phyloP scores from a whole-genome alignment of 352 stramenopile species.

The Globisporangium yorkense region DNA sequence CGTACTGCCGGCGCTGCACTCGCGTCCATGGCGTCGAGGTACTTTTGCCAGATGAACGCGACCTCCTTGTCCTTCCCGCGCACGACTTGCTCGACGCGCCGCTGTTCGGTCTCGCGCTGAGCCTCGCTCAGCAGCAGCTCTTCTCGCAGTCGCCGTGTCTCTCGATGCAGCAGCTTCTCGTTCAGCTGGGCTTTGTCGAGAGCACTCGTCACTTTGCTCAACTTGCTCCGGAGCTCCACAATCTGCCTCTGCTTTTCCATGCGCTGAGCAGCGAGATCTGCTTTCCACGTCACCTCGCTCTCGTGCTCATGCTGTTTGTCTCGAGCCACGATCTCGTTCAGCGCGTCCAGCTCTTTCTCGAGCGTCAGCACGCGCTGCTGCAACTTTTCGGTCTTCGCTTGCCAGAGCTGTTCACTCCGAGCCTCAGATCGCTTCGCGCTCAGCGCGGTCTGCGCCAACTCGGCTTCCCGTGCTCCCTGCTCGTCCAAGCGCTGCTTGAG shows the following conservation, averaged over 20 bases:
- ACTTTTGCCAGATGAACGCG: conserved; percentile 70
- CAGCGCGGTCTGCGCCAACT: conserved; percentile 10
- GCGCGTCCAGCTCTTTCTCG: conserved; percentile 5
- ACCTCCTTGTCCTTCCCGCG: conserved; percentile 59
- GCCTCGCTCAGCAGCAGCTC: conserved; percentile 57
- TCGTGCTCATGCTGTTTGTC: conserved; percentile 17
- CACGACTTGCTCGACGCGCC: conserved; percentile 40
- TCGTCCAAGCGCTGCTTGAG: conserved; percentile 23
- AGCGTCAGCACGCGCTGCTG: conserved; percentile 20
- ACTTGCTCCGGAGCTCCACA: conserved; percentile 20
- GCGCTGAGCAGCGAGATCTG: conserved; percentile 20
- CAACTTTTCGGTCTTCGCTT: conserved; percentile 25
- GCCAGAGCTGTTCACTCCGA: conserved; percentile 23
- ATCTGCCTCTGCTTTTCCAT: conserved; percentile 29
- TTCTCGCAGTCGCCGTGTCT: conserved; percentile 51
- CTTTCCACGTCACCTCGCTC: conserved; percentile 16
- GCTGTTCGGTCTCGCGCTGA: conserved; percentile 42
- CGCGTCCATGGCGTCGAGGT: conserved; percentile 31
- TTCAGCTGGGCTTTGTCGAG: conserved; percentile 40
- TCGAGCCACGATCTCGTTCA: conserved; percentile 17
- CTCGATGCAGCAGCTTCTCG: conserved; percentile 37
- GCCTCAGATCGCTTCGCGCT: conserved; percentile 22
- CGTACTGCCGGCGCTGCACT: too few species aligned
- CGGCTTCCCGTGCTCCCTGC: conserved; percentile 7
- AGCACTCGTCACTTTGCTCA: conserved; percentile 11